phyloP scores from a whole-genome alignment of 2,329 filamentous ascomycete genomes.

The Teratosphaeria nubilosa region DNA sequence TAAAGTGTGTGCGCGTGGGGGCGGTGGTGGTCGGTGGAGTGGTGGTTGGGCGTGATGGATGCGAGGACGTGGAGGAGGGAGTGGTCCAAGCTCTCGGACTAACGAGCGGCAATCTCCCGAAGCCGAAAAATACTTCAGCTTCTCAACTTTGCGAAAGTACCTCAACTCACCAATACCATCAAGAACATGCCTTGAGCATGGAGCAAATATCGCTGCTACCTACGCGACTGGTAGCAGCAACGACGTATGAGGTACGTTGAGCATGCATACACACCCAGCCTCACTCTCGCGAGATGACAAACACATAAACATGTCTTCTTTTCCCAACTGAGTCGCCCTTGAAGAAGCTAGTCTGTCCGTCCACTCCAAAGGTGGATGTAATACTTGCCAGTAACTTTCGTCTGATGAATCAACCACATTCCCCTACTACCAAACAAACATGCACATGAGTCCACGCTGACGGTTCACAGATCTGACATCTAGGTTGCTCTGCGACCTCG shows the following conservation, averaged over 20 bases:
- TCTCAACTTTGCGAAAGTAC: not conserved
- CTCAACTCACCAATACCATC: not conserved
- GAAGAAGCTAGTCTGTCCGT: constrained; percentile 63
- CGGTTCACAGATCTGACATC: not conserved
- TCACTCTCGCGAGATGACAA: constrained; percentile 56
- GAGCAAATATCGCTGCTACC: not conserved
- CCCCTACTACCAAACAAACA: not conserved
- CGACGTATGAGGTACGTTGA: not conserved
- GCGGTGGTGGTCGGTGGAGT: not conserved
- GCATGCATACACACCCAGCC: not conserved
- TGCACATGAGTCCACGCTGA: not conserved
- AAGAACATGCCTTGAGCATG: not conserved
- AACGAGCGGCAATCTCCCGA: not conserved
- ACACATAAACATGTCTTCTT: constrained; percentile 63
- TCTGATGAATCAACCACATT: constrained; percentile 46
- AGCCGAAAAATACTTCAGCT: not conserved
- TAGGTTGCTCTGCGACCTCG: not conserved
- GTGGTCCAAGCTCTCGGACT: not conserved
- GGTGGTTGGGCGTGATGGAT: not conserved
- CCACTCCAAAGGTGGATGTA: constrained; percentile 57
- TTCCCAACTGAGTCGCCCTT: constrained; percentile 82
- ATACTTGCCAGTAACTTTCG: constrained; percentile 84
- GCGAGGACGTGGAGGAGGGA: not conserved
- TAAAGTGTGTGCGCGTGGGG: not conserved
- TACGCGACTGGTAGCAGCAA: not conserved